Evolutionary conservation across 2,329 filamentous ascomycete species (phyloP), one percentile per base, ranked within the genome.

Genomic region (Amauroascus niger): DNA sequence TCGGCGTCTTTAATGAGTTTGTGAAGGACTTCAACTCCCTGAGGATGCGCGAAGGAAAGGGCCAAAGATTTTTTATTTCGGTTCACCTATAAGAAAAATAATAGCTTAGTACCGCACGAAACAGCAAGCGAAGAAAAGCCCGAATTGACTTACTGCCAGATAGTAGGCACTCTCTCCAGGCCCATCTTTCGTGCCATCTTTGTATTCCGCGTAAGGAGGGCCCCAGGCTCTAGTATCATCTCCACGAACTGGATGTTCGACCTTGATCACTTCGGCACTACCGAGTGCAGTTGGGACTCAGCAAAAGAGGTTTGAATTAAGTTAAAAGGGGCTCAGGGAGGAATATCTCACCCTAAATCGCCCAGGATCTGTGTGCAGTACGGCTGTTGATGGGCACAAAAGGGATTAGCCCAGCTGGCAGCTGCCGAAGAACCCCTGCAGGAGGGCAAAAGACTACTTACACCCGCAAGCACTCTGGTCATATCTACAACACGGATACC

Each of bases 191-290:
- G 61, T 74, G 2, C 75, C 79, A 30, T 80, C 67, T 57, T 78
- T 80, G 67, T 95, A 94, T 49, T 80, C 75, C 6, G 93, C 93
- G 68, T 93, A 98, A 1, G 93, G 93, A 22, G 93, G 93, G 0
- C 93, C 93, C 93, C 93, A 98, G 49, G 90, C 90, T 63, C 93
- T 77, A 8, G 93, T 98, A 67, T 98, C 93, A 67, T 98, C 93
- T 35, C 88, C 93, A 54, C 88, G 80, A 4, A 82, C 82, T 3
- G 93, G 93, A 69, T 98, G 93, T 71, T 98, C 93, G 57, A 98
- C 81, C 71, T 98, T 98, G 72, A 98, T 95, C 30, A 98, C 83
- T 68, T 98, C 91, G 60, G 93, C 93, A 59, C 89, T 94, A 62
- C 55, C 59, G 39, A 45, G 59, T 54, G 55, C 49, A 60, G 28